Base-by-base conservation (phyloP, 345 rosid genomes). In the Euphorbia lathyris region DNA sequence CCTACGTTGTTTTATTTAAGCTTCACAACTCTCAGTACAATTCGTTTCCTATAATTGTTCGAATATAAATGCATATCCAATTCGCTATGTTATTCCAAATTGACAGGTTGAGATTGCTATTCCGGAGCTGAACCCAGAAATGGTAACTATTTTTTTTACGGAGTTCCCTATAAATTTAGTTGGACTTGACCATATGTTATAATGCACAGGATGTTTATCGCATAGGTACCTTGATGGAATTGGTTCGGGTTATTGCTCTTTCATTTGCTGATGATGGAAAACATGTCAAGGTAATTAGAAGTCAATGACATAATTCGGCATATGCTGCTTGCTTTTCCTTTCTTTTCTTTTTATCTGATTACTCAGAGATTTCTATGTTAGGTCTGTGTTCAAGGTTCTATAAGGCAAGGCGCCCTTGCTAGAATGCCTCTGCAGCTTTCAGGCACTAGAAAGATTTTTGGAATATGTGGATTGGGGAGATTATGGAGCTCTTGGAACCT, bases 321-420 rank as follows among this genome's bases (percentile, higher is more conserved):
- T 10, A 42, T 13, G 23, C 20, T 48, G 14, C 40, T 58, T 34
- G n/a, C 26, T 50, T n/a, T 40, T 40, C 11, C n/a, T 40, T 40
- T 9, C 1, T 4, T 4, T 4, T 40, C 6, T 34, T 42, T 61
- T 40, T 53, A 3, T 61, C 38, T 25, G 42, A 38, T 63, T 72
- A 19, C 36, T 71, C 53, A 32, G 64, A 66, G 51, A 34, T 69
- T 72, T 58, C 9, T 61, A 65, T 63, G 68, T 42, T 80, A 94
- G 98, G 98, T 94, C 72, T 94, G 98, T 80, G 98, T 91, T 71
- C 98, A 94, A 83, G 98, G 98, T 36, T 91, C 98, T 14, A 91
- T 94, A 97, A 96, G 98, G 56, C 81, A 83, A 77, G 97, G 98
- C 58, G 97, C 96, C 73, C 91, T 94, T 45, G 91, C 94, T 73